These are phyloP conservation scores for Saturnispora quitensis DNA, from an alignment of 805 yeast genomes.

Conservation along the genomic window DNA sequence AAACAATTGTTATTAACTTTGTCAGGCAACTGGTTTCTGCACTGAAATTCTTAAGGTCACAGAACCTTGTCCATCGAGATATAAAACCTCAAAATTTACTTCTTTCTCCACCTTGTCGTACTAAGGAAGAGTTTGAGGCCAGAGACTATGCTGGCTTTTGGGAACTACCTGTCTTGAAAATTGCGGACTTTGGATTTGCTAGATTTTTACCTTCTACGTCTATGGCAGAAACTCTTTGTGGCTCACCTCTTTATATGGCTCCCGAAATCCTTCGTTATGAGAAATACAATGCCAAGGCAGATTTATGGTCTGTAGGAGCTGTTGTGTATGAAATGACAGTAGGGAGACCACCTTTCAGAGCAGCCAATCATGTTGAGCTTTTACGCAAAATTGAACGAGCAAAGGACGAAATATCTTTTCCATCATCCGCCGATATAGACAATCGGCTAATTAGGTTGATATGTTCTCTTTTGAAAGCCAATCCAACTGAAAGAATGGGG, in stretches of 20 bases:
- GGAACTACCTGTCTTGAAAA: conserved; percentile 83
- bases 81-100: conserved; percentile 88
- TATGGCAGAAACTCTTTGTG: conserved; percentile 94
- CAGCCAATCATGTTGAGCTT: conserved; percentile 86
- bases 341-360: conserved; percentile 95
- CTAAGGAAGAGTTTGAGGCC: conserved; percentile 49
- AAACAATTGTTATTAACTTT: conserved; percentile 71
- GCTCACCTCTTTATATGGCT: conserved; percentile 97
- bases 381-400: conserved; percentile 77
- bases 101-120: conserved; percentile 71
- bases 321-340: conserved; percentile 91
- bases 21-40: conserved; percentile 82
- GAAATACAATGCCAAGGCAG: conserved; percentile 95
- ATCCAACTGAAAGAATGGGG: conserved; percentile 81
- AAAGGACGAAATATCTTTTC: conserved; percentile 71
- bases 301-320: conserved; percentile 97
- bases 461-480: conserved; percentile 65
- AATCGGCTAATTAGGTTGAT: conserved; percentile 62
- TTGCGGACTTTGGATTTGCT: conserved; percentile 98
- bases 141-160: conserved; percentile 65
- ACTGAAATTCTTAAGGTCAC: conserved; percentile 67
- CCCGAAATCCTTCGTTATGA: conserved; percentile 93
- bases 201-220: conserved; percentile 87
- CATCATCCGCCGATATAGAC: conserved; percentile 55
- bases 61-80: conserved; percentile 88